Evolutionary conservation across 1,139 yeast species (phyloP), one percentile per base, ranked within the genome.

Genomic region (Scheffersomyces insectosa): DNA sequence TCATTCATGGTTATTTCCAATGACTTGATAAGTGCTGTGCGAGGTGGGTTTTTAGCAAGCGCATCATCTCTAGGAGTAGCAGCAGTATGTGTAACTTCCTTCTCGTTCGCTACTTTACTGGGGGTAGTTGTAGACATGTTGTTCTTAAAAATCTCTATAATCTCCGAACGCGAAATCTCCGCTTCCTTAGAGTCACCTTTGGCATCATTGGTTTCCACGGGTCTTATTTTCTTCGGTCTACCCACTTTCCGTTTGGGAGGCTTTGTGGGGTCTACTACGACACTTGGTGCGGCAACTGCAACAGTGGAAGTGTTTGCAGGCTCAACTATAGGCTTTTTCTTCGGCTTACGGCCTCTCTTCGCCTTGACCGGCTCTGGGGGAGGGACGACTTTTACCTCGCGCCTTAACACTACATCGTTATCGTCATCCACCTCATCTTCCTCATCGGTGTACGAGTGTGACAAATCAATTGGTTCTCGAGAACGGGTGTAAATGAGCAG

Each of bases 371-470:
- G 25, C 20, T 33, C 23, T 5, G 13, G 35, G 10, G 29, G 28
- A 29, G 16, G 28, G 7, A 14, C 36, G 11, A 25, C 36, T 30
- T 28, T 33, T 10, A 28, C n/a, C 16, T 23, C 15, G 8, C 29
- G 14, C n/a, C 15, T 29, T 37, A 37, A 30, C 8, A 35, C 12
- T 9, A 11, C 20, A 5, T 38, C 38, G 7, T 15, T 23, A n/a
- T 27, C 41, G n/a, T 39, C 41, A n/a, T 20, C 41, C n/a, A 33
- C 41, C 20, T 34, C 41, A 9, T 39, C 30, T 14, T 28, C 29
- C 15, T 12, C 25, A 12, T 38, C 40, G 28, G 20, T 9, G 14
- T 29, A 15, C 14, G 12, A 39, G 15, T 13, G 33, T 14, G 32
- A 29, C 7, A 20, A 23, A 5, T 31, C 34, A 14, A 31, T 20